Evolutionary conservation across 345 rosid species (phyloP).

Genomic region (Toxicodendron radicans): DNA sequence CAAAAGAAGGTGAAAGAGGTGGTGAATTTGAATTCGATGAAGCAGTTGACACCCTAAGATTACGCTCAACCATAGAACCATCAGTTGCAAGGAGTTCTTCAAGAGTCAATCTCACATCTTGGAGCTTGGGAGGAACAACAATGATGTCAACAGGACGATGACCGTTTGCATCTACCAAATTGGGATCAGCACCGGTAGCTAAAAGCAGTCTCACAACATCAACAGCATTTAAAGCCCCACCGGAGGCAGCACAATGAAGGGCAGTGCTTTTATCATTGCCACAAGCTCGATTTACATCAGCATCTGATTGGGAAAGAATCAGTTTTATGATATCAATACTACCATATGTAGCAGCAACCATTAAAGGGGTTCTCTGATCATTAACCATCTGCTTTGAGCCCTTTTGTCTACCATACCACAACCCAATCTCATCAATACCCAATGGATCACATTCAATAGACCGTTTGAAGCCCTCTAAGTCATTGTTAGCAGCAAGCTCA

Average conservation of each 20-base stretch:
- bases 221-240: slow-evolving; percentile 77
- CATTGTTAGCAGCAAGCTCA: slow-evolving; percentile 93
- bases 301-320: slow-evolving; percentile 66
- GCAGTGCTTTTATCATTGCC: slow-evolving; percentile 77
- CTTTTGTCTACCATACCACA: slow-evolving; percentile 89
- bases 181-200: slow-evolving; percentile 80
- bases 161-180: slow-evolving; percentile 56
- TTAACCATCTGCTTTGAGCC: slow-evolving; percentile 84
- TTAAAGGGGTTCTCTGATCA: slow-evolving; percentile 77
- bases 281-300: slow-evolving; percentile 69
- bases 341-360: slow-evolving; percentile 95
- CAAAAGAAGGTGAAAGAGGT: slow-evolving; percentile 55
- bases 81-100: slow-evolving; percentile 68
- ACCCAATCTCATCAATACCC: slow-evolving; percentile 68
- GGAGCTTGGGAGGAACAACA: slow-evolving; percentile 76
- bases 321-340: slow-evolving; percentile 70
- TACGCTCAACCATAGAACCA: slow-evolving; percentile 45
- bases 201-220: slow-evolving; percentile 78
- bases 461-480: slow-evolving; percentile 56
- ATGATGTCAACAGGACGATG: slow-evolving; percentile 76
- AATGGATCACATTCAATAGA: slow-evolving; percentile 63
- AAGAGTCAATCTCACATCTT: slow-evolving; percentile 49
- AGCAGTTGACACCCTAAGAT: slow-evolving; percentile 49
- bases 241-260: slow-evolving; percentile 91
- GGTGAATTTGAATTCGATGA: slow-evolving; percentile 48